phyloP scores from a whole-genome alignment of 2,329 filamentous ascomycete species.

The Sporothrix humicola region DNA sequence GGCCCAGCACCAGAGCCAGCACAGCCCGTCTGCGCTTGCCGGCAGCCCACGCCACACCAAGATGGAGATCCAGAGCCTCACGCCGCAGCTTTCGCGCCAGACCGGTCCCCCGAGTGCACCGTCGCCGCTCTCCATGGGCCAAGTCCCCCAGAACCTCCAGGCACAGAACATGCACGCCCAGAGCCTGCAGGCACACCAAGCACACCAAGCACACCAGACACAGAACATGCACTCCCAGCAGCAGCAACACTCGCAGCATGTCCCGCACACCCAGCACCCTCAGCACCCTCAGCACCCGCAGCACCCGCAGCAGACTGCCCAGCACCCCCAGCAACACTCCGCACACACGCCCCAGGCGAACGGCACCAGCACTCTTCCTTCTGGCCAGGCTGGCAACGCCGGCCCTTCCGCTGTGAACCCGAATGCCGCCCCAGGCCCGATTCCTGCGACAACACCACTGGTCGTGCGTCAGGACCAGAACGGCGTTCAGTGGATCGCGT shows the following conservation, averaged over 20 bases:
- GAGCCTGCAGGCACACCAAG: constrained; percentile 30
- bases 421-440: constrained; percentile 92
- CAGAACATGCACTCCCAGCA: constrained; percentile 36
- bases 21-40: constrained; percentile 61
- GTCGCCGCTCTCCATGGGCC: constrained; percentile 38
- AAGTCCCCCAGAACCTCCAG: constrained; percentile 44
- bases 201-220: constrained; percentile 20
- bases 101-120: constrained; percentile 46
- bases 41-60: constrained; percentile 67
- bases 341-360: constrained; percentile 31
- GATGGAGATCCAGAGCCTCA: constrained; percentile 64
- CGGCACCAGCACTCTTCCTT: constrained; percentile 35
- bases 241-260: constrained; percentile 31
- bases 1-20: constrained; percentile 63
- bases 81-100: constrained; percentile 65
- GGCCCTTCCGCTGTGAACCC: constrained; percentile 63
- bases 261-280: constrained; percentile 42
- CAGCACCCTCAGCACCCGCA: constrained; percentile 27
- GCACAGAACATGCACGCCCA: constrained; percentile 48
- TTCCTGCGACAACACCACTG: constrained; percentile 92
- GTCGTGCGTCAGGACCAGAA: constrained; percentile 95
- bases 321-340: constrained; percentile 31
- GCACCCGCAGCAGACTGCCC: constrained; percentile 41
- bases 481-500: constrained; percentile 98
- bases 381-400: constrained; percentile 38